Percentiles rank a stretch among this genome's conserved stretches.
Conservation (phyloP, 2,329 filamentous ascomycete genomes). For the Falciphora oryzae region DNA sequence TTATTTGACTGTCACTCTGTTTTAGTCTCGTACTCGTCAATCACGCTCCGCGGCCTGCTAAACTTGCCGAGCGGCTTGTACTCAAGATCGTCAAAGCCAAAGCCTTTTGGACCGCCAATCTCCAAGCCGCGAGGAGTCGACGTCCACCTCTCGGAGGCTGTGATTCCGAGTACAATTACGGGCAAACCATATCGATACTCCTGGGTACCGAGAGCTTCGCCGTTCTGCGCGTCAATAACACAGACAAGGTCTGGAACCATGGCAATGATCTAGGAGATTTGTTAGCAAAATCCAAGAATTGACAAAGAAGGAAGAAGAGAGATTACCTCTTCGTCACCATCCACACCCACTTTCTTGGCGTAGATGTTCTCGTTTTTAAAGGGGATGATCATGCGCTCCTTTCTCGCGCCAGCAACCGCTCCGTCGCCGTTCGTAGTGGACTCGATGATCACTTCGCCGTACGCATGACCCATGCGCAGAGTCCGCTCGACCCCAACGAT, state of each 20-base stretch:
- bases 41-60: conserved; percentile 43
- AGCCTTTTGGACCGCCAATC: conserved; percentile 44
- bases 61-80: conserved; percentile 44
- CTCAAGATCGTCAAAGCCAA: conserved; percentile 41
- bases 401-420: conserved; percentile 18
- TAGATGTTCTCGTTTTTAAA: conserved; percentile 71
- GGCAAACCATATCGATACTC: conserved; percentile 50
- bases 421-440: conserved; percentile 30
- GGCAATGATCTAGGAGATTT: conserved; percentile 32
- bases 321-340: conserved; percentile 12
- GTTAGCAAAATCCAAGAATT: conserved; percentile 10
- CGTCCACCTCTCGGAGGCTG: conserved; percentile 40
- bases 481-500: conserved; percentile 54
- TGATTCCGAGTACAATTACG: conserved; percentile 43
- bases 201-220: conserved; percentile 49
- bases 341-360: conserved; percentile 32
- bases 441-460: conserved; percentile 53
- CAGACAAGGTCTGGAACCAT: conserved; percentile 52
- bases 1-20: background rate
- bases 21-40: conserved; percentile 38
- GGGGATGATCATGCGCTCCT: conserved; percentile 49
- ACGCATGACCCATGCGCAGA: conserved; percentile 51
- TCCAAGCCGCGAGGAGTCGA: conserved; percentile 38
- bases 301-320: background rate
- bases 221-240: conserved; percentile 50